A percentile compares a stretch with the other conserved stretches of the same genome.
These are phyloP conservation scores for Fraxinus baroniana DNA, from an alignment of 305 asterid species.

Conservation along the genomic window DNA sequence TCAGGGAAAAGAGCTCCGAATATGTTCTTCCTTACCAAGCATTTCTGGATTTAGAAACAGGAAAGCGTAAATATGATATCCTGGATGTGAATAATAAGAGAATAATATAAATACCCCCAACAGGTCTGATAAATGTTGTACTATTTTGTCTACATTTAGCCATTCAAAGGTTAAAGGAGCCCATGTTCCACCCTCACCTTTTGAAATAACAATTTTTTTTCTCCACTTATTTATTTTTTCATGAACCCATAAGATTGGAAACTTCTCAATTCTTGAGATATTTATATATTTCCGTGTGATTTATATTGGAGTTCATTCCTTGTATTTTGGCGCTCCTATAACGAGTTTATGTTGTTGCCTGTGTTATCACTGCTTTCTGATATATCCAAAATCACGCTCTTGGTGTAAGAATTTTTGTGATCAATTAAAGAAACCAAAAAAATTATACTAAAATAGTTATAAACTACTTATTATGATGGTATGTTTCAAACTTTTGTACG, in stretches of 20 bases:
- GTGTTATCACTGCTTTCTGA: background rate
- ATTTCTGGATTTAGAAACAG: no score
- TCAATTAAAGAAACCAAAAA: no score
- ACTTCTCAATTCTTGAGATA: background rate
- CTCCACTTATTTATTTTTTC: background rate
- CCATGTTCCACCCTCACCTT: background rate
- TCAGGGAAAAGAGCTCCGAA: no score
- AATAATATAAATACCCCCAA: background rate
- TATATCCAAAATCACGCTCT: background rate
- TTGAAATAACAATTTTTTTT: background rate
- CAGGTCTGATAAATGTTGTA: background rate
- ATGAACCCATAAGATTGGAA: background rate
- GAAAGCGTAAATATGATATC: background rate
- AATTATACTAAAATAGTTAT: no score
- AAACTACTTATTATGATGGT: background rate
- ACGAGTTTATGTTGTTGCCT: background rate
- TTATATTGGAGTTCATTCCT: background rate
- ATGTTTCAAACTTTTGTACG: background rate
- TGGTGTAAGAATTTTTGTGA: background rate
- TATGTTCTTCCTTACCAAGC: no score
- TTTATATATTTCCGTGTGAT: background rate
- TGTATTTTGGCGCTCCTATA: background rate
- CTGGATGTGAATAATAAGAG: background rate
- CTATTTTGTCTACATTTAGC: background rate
- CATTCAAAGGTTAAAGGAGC: background rate